These are phyloP conservation scores for Amoeboaphelidium protococcarum DNA, from an alignment of 371 early-diverging fungal genomes.

Conservation along the genomic window DNA sequence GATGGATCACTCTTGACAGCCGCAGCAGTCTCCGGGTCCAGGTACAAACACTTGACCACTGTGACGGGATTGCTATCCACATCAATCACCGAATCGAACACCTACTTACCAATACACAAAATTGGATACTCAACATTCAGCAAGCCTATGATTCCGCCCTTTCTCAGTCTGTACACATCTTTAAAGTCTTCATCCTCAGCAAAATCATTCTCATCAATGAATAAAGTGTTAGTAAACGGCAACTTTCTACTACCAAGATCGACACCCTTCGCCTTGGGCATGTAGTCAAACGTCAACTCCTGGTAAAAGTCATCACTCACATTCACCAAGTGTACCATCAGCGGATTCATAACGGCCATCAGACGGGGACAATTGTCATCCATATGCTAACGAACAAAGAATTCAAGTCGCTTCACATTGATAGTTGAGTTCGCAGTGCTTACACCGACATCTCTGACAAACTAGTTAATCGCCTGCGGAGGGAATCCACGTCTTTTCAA, in stretches of 20 bases:
- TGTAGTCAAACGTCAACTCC: conserved; percentile 51
- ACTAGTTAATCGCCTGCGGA: conserved; percentile 92
- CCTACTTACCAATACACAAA: conserved; percentile 42
- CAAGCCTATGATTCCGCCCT: conserved; percentile 79
- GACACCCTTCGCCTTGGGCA: conserved; percentile 23
- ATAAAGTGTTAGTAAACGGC: conserved; percentile 63
- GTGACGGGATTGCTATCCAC: neutral
- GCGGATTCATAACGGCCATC: conserved; percentile 68
- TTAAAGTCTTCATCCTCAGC: conserved; percentile 72
- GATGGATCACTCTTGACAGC: neutral
- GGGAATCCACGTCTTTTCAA: conserved; percentile 96
- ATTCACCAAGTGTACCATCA: conserved; percentile 65
- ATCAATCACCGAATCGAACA: neutral
- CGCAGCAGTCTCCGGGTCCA: neutral
- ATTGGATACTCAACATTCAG: conserved; percentile 57
- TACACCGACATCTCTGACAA: conserved; percentile 80
- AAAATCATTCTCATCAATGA: conserved; percentile 90
- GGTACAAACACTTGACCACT: neutral
- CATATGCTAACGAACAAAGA: conserved; percentile 77
- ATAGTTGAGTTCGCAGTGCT: conserved; percentile 69
- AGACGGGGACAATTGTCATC: conserved; percentile 73
- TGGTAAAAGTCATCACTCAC: conserved; percentile 43
- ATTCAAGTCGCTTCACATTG: conserved; percentile 77
- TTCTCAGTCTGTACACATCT: conserved; percentile 80
- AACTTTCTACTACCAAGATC: conserved; percentile 43